Evolutionary conservation across 345 rosid genomes (phyloP).

Genomic region (Arabidopsis arenosa): DNA sequence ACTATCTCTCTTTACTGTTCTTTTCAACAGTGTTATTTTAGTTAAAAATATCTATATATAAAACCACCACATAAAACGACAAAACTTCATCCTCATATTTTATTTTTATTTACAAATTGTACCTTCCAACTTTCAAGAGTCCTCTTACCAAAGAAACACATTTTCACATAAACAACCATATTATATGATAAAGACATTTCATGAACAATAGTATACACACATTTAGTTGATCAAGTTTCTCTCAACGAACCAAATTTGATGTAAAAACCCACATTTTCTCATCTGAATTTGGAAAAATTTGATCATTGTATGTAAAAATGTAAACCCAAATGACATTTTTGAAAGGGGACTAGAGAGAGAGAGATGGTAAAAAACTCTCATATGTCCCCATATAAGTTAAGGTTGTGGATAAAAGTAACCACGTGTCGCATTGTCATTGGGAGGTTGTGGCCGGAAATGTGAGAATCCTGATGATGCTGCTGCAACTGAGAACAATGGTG

Average conservation of each 20-base stretch:
- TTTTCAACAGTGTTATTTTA: slow-evolving; percentile 7
- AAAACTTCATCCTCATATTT: slow-evolving; percentile 4
- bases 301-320: background rate
- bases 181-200: background rate
- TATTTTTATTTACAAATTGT: slow-evolving; percentile 13
- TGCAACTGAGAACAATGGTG: slow-evolving; percentile 44
- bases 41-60: background rate
- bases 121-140: slow-evolving; percentile 33
- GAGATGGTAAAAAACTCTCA: background rate
- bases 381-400: slow-evolving; percentile 8
- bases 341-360: background rate
- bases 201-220: background rate
- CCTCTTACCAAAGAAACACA: slow-evolving; percentile 7
- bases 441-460: slow-evolving; percentile 46
- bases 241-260: background rate
- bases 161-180: slow-evolving; percentile 2
- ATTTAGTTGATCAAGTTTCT: background rate
- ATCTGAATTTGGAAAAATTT: background rate
- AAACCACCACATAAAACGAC: slow-evolving; percentile 19
- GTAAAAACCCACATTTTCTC: background rate
- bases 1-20: slow-evolving; percentile 35
- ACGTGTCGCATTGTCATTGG: slow-evolving; percentile 36
- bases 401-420: slow-evolving; percentile 45
- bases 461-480: slow-evolving; percentile 56
- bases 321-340: slow-evolving; percentile 7